Evolutionary conservation across 2,329 filamentous ascomycete species (phyloP), one percentile per base, ranked within the genome.

Genomic region (Colletotrichum lentis): DNA sequence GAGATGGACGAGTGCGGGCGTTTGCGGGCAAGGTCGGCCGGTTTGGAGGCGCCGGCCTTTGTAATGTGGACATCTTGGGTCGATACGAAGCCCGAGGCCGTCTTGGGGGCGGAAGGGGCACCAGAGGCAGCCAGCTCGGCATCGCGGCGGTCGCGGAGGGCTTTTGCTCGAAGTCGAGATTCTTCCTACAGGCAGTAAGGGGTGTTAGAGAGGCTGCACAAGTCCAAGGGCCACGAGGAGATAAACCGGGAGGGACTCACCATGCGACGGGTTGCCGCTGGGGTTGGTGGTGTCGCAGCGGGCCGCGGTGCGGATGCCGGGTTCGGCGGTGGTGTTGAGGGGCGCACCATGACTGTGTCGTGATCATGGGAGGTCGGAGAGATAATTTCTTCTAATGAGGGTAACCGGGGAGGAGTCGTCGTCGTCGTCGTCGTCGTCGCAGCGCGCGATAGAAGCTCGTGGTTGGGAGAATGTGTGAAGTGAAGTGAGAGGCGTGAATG

Each of bases 151-250:
- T 92, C 88, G 66, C 92, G 91, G 20, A 94, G 83, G 2, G 94
- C 94, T 84, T 97, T 98, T 63, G 96, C 93, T 80, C 90, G 92
- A 37, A 97, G 86, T 22, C 95, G 88, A 73, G 90, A 94, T 77
- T 95, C 89, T 87, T 97, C 95, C 92, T 96, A 67, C 7, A 20
- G 22, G 8, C 7, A 22, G 5, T 43, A 14, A 3, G 31, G 2
- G 1, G 68, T 73, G 52, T 73, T 39, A 18, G 27, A 16, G 39
- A 16, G 62, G 53, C 47, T 50, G 55, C 24, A 27, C 7, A n/a
- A 43, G 50, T 44, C 22, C 18, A 10, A 24, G 39, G 6, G 56
- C 61, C 70, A 46, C 53, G 31, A 16, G 35, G 27, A 44, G 2
- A 35, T 27, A 7, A 7, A 31, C 27, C 8, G 3, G 57, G 35